Conservation (phyloP, 768 basidiomycete species). For the Strobilomyces echinocephalus region DNA sequence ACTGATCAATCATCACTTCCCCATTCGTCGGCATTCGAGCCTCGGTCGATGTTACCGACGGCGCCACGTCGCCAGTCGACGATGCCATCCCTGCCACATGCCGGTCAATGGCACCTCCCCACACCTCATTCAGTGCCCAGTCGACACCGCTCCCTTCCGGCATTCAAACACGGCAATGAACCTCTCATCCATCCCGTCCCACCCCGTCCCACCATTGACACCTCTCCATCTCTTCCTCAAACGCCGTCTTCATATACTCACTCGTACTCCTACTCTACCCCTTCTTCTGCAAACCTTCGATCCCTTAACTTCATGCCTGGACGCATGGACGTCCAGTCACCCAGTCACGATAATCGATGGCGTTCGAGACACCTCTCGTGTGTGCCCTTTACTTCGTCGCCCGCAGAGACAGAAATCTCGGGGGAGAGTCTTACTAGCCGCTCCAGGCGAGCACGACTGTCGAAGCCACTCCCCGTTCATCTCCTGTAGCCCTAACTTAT, state of each 20-base stretch:
- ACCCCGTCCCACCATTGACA: not conserved
- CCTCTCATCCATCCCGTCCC: not conserved
- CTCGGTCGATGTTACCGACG: not conserved
- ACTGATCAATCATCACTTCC: constrained; percentile 3
- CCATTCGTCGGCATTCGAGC: not conserved
- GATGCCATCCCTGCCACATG: not conserved
- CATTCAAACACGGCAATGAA: constrained; percentile 7
- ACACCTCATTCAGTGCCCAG: not conserved
- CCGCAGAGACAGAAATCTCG: not conserved
- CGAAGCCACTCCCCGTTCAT: constrained; percentile 18
- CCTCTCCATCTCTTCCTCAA: constrained; percentile 1
- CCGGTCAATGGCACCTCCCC: not conserved
- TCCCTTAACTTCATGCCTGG: not conserved
- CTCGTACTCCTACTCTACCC: constrained; percentile 1
- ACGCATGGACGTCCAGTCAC: not conserved
- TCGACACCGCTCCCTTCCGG: constrained; percentile 25
- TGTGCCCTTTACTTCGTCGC: constrained; percentile 13
- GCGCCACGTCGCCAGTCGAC: constrained; percentile 11
- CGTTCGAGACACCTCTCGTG: constrained; percentile 18
- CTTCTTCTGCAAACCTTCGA: not conserved
- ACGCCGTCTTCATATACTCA: constrained; percentile 5
- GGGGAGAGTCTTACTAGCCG: constrained; percentile 2
- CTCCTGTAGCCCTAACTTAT: constrained; percentile 15
- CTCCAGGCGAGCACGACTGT: constrained; percentile 8
- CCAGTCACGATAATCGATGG: not conserved